Conservation (phyloP, 345 rosid genomes). For the Raphanus raphanistrum region DNA sequence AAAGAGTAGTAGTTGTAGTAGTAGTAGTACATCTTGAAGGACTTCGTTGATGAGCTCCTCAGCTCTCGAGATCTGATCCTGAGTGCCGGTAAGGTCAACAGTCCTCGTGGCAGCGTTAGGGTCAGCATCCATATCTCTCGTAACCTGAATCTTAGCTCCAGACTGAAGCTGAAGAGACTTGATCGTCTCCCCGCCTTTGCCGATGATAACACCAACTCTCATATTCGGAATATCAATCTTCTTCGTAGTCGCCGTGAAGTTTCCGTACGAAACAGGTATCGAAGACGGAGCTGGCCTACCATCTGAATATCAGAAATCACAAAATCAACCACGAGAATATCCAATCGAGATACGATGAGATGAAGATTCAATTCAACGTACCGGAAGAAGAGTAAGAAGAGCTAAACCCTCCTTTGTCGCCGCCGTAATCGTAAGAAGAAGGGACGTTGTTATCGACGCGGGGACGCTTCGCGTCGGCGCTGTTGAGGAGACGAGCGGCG, state of each 20-base stretch:
- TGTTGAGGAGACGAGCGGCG: constrained; percentile 80
- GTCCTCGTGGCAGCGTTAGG: constrained; percentile 63
- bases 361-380: neutral
- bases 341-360: neutral
- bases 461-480: constrained; percentile 72
- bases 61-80: constrained; percentile 84
- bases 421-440: constrained; percentile 56
- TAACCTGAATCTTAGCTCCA: constrained; percentile 98
- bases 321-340: neutral
- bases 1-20: neutral
- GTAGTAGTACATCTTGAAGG: constrained; percentile 56
- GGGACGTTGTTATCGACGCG: constrained; percentile 77
- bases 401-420: constrained; percentile 62
- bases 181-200: constrained; percentile 96
- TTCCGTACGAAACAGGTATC: constrained; percentile 69
- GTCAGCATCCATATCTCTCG: constrained; percentile 92
- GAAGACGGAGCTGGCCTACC: constrained; percentile 48
- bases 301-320: constrained; percentile 43
- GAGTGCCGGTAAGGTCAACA: constrained; percentile 83
- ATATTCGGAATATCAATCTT: constrained; percentile 90
- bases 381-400: constrained; percentile 50
- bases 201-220: constrained; percentile 97
- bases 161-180: constrained; percentile 91
- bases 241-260: constrained; percentile 68
- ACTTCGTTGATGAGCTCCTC: constrained; percentile 91